Evolutionary conservation across 2,329 filamentous ascomycete species (phyloP), one percentile per base, ranked within the genome.

Genomic region (Penicillium carneum): DNA sequence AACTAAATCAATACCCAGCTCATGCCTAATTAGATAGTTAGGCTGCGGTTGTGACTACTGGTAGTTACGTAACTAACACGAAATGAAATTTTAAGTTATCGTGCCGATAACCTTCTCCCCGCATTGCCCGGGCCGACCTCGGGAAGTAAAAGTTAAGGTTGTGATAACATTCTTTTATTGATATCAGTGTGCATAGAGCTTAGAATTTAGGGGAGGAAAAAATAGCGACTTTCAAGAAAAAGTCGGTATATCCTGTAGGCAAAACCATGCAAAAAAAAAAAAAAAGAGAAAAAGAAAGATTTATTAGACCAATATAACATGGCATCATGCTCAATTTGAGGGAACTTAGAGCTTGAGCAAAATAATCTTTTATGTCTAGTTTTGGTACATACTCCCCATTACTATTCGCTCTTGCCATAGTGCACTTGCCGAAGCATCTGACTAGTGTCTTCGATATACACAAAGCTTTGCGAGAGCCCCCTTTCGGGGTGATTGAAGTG

Each of bases 401-500:
- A 31, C 23, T 31, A 9, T 29, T 29, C 16, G 8, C n/a, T 14
- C 11, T 42, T 33, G 41, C 47, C 38, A 14, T 52, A 52, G 52
- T 64, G 62, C 10, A 62, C 62, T 41, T 59, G 36, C 8, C 55
- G 50, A 11, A 64, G 62, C 18, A 64, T 20, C n/a, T 42, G 16
- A 23, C 59, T 58, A 26, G 68, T 73, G 20, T 74, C 73, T 9
- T 66, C 61, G 4, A 74, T 71, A 34, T 72, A 73, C 41, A 71
- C 69, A 26, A 68, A 69, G 34, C 70, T 72, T 56, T 64, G 72
- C 1, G 50, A 47, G 3, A 74, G 54, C 0, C 71, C 72, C 16
- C 62, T 67, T 14, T 68, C 39, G 0, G 71, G 71, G 33, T 73
- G 71, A 18, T 75, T 75, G 47, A 70, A 74, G 47, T 73, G 69